Evolutionary conservation across 2,329 filamentous ascomycete genomes (phyloP).

Genomic region (Orbilia blumenaviensis): DNA sequence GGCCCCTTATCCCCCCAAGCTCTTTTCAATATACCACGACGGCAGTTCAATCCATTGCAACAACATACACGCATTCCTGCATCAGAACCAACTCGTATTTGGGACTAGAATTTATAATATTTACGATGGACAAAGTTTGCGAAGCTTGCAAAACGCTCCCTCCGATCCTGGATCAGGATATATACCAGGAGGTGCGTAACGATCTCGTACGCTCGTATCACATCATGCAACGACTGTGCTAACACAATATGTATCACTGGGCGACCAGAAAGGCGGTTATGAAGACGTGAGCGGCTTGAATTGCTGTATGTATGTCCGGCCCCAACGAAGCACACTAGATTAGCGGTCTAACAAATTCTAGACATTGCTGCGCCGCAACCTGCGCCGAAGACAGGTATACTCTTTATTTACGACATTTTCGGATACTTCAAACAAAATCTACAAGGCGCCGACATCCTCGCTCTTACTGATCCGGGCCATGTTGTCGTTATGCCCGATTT

Average conservation of each 20-base stretch:
- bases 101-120: neutral
- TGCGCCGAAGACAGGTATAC: conserved; percentile 31
- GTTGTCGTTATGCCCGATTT: conserved; percentile 88
- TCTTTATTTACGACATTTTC: conserved; percentile 49
- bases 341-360: neutral
- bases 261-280: conserved; percentile 39
- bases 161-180: conserved; percentile 31
- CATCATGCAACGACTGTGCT: neutral
- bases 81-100: neutral
- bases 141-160: conserved; percentile 49
- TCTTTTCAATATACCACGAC: neutral
- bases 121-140: conserved; percentile 44
- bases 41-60: neutral
- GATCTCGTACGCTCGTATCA: neutral
- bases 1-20: neutral
- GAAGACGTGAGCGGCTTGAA: conserved; percentile 34
- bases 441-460: conserved; percentile 47
- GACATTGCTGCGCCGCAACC: conserved; percentile 41
- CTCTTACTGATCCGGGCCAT: conserved; percentile 43
- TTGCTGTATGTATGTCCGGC: conserved; percentile 29
- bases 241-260: no score
- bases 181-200: conserved; percentile 25
- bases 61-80: neutral
- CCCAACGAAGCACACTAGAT: neutral
- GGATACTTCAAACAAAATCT: conserved; percentile 43